These are phyloP conservation scores for Cryptococcus sp. DNA, from an alignment of 1,284 basidiomycete species.

Conservation along the genomic window DNA sequence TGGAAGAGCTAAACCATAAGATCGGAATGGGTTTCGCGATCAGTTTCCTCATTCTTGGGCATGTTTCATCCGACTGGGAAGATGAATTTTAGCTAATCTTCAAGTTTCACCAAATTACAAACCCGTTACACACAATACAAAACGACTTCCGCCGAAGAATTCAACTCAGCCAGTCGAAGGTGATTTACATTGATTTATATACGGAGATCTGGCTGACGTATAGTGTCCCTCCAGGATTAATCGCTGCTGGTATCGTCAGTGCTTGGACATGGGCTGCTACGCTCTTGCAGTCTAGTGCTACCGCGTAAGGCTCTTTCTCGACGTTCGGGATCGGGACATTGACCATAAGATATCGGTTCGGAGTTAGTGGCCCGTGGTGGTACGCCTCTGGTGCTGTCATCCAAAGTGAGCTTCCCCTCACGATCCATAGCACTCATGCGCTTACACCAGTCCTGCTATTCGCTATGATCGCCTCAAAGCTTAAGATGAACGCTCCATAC, in stretches of 20 bases:
- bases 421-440: not conserved
- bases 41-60: not conserved
- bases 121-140: conserved; percentile 39
- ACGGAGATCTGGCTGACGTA: not conserved
- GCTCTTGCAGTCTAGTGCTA: conserved; percentile 47
- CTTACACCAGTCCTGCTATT: conserved; percentile 51
- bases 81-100: not conserved
- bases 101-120: conserved; percentile 36
- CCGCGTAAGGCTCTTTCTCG: conserved; percentile 12
- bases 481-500: conserved; percentile 55
- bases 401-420: conserved; percentile 10
- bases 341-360: conserved; percentile 67
- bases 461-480: conserved; percentile 54
- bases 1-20: not conserved
- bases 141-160: conserved; percentile 59
- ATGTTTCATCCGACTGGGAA: conserved; percentile 2
- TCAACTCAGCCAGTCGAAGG: conserved; percentile 61
- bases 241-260: conserved; percentile 77
- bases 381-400: conserved; percentile 27
- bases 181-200: no score
- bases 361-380: conserved; percentile 57
- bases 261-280: conserved; percentile 58
- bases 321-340: no score
- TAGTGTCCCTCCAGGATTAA: conserved; percentile 80
- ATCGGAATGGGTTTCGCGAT: not conserved